Conservation (phyloP, 192 early-diverging fungal genomes). For the Chytriomyces confervae region DNA sequence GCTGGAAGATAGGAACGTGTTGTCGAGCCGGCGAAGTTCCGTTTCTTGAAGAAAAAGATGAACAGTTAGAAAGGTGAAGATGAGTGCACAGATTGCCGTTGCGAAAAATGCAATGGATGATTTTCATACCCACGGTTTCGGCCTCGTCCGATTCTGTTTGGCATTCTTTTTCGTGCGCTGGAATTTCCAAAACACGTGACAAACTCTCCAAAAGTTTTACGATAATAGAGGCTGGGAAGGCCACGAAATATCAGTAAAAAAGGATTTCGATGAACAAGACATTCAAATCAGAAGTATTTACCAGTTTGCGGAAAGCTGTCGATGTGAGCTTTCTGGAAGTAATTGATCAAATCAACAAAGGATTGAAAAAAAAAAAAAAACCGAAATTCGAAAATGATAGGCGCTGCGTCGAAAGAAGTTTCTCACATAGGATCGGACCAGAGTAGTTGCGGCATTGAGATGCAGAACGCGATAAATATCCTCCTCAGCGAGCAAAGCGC, state of each 20-base stretch:
- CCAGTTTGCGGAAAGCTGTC: neutral
- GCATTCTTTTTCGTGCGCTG: constrained; percentile 36
- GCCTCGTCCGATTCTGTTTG: constrained; percentile 52
- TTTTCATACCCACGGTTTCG: constrained; percentile 44
- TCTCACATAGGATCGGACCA: constrained; percentile 37
- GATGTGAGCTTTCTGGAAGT: neutral
- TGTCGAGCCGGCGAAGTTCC: constrained; percentile 22
- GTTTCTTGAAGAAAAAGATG: neutral
- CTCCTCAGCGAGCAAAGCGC: constrained; percentile 36
- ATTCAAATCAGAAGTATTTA: neutral
- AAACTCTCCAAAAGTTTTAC: constrained; percentile 43
- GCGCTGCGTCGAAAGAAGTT: neutral
- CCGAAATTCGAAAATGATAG: neutral
- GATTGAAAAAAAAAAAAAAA: neutral
- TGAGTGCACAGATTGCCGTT: neutral
- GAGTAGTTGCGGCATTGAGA: constrained; percentile 38
- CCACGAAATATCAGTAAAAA: neutral
- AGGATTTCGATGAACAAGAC: neutral
- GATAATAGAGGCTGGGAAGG: constrained; percentile 12
- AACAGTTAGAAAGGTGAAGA: neutral
- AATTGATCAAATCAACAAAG: neutral
- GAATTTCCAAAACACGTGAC: constrained; percentile 39
- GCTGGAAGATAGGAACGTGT: neutral
- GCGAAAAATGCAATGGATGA: neutral
- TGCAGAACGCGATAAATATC: constrained; percentile 54